phyloP scores from a whole-genome alignment of 768 basidiomycete species.

The Dentipellis sp. region DNA sequence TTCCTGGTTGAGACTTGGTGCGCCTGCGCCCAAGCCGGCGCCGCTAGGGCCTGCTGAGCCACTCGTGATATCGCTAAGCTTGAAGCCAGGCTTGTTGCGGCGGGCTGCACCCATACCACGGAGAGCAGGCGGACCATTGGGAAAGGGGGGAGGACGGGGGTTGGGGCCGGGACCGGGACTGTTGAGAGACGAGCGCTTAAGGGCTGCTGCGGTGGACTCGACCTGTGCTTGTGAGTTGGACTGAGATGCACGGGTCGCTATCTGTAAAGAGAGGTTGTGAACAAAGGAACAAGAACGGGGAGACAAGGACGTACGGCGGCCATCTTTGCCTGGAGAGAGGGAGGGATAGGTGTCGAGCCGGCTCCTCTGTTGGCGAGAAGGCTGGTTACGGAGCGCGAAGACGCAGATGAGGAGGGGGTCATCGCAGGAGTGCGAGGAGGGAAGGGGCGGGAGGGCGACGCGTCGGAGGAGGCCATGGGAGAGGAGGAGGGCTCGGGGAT shows the following conservation, averaged over 20 bases:
- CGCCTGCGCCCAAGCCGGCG: conserved; percentile 65
- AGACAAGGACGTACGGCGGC: conserved; percentile 53
- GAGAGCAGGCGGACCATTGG: conserved; percentile 24
- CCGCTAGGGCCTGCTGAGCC: conserved; percentile 42
- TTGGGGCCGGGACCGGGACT: conserved; percentile 1
- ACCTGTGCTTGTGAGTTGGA: conserved; percentile 19
- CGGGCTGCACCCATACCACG: conserved; percentile 25
- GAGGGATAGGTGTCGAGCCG: conserved; percentile 68
- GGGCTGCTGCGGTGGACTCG: conserved; percentile 32
- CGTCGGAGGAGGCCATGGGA: conserved; percentile 5
- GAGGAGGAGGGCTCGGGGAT: conserved; percentile 3
- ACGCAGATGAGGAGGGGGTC: conserved; percentile 13
- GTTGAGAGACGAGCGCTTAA: conserved; percentile 28
- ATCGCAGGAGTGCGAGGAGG: neutral
- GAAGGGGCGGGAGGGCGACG: neutral
- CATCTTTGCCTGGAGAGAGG: conserved; percentile 88
- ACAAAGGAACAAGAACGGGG: conserved; percentile 5
- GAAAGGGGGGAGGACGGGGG: conserved; percentile 18
- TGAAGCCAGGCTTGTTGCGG: conserved; percentile 47
- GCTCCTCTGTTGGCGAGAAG: conserved; percentile 34
- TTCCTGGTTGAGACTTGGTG: conserved; percentile 36
- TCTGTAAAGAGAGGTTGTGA: conserved; percentile 25
- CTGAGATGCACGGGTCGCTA: conserved; percentile 33
- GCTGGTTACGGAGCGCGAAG: conserved; percentile 23
- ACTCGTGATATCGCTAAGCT: conserved; percentile 49